Evolutionary conservation across 495 filamentous ascomycete species (phyloP).

Genomic region (Talaromyces stipitatus): DNA sequence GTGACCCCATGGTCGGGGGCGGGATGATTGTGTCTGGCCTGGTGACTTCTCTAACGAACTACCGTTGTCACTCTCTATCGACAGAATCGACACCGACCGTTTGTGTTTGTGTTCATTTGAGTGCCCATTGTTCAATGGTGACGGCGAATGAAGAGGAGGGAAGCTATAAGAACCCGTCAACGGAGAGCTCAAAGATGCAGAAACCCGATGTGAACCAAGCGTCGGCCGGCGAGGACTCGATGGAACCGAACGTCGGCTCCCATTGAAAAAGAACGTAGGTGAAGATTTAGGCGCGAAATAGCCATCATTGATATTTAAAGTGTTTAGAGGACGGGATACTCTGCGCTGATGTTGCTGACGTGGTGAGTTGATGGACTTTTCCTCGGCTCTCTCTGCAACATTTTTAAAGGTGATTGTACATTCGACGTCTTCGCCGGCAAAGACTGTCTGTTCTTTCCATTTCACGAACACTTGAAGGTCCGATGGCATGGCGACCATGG

Average conservation of each 20-base stretch:
- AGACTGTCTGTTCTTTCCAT: slow-evolving; percentile 86
- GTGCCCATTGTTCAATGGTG: slow-evolving; percentile 29
- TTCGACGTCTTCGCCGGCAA: slow-evolving; percentile 88
- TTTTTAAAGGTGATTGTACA: slow-evolving; percentile 97
- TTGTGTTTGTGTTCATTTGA: slow-evolving; percentile 47
- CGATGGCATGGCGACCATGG: slow-evolving; percentile 39
- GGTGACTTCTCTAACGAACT: slow-evolving; percentile 35
- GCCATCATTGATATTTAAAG: slow-evolving; percentile 23
- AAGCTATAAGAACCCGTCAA: slow-evolving; percentile 36
- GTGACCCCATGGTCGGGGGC: slow-evolving; percentile 55
- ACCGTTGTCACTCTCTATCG: slow-evolving; percentile 60
- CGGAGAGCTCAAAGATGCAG: slow-evolving; percentile 37
- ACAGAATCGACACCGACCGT: slow-evolving; percentile 88
- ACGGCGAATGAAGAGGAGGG: slow-evolving; percentile 28
- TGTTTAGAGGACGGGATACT: slow-evolving; percentile 31
- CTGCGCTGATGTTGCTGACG: slow-evolving; percentile 35
- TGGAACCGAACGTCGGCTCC: slow-evolving; percentile 30
- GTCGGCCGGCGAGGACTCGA: slow-evolving; percentile 24
- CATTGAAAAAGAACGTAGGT: slow-evolving; percentile 27
- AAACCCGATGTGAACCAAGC: slow-evolving; percentile 25
- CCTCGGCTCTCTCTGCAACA: slow-evolving; percentile 41
- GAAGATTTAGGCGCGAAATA: slow-evolving; percentile 36
- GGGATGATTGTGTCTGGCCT: slow-evolving; percentile 30
- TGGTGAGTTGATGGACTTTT: slow-evolving; percentile 17
- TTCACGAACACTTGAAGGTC: slow-evolving; percentile 91